A percentile compares a stretch with the other conserved stretches of the same genome.
Conservation (phyloP, 345 rosid genomes). For the Gossypioides kirkii region DNA sequence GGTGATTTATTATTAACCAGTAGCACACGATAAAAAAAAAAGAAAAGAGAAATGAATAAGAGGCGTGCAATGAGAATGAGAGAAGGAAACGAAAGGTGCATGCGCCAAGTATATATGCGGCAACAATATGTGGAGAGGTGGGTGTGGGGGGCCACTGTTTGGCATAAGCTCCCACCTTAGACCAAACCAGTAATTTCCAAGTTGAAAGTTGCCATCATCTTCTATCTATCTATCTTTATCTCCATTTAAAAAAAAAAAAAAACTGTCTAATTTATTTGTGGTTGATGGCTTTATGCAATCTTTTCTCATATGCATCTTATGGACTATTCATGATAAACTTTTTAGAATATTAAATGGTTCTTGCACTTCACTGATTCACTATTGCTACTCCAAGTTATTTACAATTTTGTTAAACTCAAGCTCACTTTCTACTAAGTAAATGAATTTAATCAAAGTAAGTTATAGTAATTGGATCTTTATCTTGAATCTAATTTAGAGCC, state of each 20-base stretch:
- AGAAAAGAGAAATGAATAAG: not conserved
- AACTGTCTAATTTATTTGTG: not conserved
- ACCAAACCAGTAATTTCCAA: not conserved
- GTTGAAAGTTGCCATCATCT: not conserved
- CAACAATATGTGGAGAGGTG: not conserved
- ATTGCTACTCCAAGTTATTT: not conserved
- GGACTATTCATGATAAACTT: conserved; percentile 7
- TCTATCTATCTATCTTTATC: not conserved
- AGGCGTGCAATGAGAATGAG: not conserved
- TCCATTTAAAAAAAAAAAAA: not conserved
- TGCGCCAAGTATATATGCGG: not conserved
- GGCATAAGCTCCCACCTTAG: conserved; percentile 3
- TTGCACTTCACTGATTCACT: not conserved
- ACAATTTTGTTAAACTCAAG: not conserved
- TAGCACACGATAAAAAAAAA: too few species aligned
- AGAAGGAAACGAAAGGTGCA: not conserved
- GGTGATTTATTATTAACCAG: too few species aligned
- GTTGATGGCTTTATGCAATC: too few species aligned
- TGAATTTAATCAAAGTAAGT: too few species aligned
- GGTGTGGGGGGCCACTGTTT: not conserved
- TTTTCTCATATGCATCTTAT: conserved; percentile 18
- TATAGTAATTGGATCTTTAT: too few species aligned
- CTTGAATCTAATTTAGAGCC: not conserved
- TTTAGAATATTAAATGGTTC: not conserved
- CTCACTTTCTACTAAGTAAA: too few species aligned